These are phyloP conservation scores for Penicillium arizonense DNA, from an alignment of 495 filamentous ascomycete species.

Conservation along the genomic window DNA sequence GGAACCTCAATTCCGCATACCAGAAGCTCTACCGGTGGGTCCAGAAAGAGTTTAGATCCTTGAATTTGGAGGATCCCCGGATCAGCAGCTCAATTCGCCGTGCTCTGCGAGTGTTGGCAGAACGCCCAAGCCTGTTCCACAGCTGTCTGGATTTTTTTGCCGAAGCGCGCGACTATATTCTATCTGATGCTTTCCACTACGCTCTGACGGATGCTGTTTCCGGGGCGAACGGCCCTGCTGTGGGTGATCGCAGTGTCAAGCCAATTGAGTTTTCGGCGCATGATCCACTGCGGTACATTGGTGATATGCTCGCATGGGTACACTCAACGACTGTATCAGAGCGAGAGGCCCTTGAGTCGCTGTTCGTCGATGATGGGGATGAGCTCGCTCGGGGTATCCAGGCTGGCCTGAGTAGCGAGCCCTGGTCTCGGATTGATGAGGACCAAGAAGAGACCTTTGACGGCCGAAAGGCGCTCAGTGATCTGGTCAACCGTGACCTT, in stretches of 20 bases:
- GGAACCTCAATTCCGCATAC: conserved; percentile 83
- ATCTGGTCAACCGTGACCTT: conserved; percentile 84
- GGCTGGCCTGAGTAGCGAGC: conserved; percentile 80
- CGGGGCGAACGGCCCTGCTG: conserved; percentile 20
- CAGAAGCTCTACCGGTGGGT: conserved; percentile 96
- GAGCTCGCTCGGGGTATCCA: conserved; percentile 84
- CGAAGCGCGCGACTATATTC: conserved; percentile 80
- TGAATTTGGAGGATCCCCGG: conserved; percentile 93
- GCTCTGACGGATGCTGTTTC: conserved; percentile 75
- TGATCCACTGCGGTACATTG: conserved; percentile 88
- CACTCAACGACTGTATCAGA: conserved; percentile 94
- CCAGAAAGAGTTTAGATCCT: conserved; percentile 84
- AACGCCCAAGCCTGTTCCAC: conserved; percentile 86
- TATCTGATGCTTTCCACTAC: conserved; percentile 88
- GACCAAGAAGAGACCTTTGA: conserved; percentile 71
- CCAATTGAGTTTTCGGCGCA: conserved; percentile 94
- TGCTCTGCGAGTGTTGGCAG: conserved; percentile 83
- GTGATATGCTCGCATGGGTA: conserved; percentile 97
- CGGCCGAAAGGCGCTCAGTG: conserved; percentile 76
- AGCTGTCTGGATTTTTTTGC: conserved; percentile 93
- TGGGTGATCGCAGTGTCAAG: conserved; percentile 59
- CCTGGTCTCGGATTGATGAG: conserved; percentile 67
- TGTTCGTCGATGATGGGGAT: conserved; percentile 91
- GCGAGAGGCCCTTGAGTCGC: conserved; percentile 82
- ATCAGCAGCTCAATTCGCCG: conserved; percentile 83